phyloP scores from a whole-genome alignment of 768 basidiomycete genomes.

The Cystobasidium ongulense region DNA sequence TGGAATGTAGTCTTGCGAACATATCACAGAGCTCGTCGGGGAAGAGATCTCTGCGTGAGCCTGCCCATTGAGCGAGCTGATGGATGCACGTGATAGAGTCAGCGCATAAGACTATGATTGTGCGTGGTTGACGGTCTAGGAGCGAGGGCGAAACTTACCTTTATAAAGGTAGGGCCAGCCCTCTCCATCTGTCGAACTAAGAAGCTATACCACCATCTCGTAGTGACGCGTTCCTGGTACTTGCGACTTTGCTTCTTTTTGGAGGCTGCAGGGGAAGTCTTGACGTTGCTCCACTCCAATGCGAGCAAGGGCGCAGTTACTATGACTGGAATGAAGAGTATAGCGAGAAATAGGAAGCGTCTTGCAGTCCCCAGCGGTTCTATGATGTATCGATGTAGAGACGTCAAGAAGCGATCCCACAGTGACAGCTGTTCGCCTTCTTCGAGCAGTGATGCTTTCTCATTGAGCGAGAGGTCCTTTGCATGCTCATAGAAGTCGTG shows the following conservation, averaged over 20 bases:
- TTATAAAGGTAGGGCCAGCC: conserved; percentile 94
- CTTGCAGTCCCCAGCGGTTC: conserved; percentile 76
- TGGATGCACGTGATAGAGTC: conserved; percentile 3
- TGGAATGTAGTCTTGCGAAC: conserved; percentile 79
- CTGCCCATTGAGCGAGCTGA: conserved; percentile 96
- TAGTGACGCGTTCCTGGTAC: conserved; percentile 48
- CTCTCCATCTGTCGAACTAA: conserved; percentile 81
- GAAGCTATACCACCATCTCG: conserved; percentile 90
- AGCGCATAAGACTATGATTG: neutral
- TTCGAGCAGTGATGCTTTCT: conserved; percentile 1
- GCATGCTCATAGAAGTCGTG: conserved; percentile 1
- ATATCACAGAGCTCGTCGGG: conserved; percentile 73
- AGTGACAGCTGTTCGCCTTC: neutral
- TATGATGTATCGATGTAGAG: conserved; percentile 51
- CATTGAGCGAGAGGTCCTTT: neutral
- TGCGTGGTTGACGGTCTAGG: neutral
- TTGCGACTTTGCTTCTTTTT: conserved; percentile 3
- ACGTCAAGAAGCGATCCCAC: neutral
- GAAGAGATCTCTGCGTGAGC: conserved; percentile 86
- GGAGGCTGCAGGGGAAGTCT: neutral
- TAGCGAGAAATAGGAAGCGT: conserved; percentile 72
- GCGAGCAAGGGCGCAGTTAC: conserved; percentile 74
- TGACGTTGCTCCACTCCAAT: conserved; percentile 40
- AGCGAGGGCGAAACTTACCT: conserved; percentile 52
- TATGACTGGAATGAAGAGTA: conserved; percentile 80